Evolutionary conservation across 331 rosid genomes (phyloP).

Genomic region (Spiraea crenata): DNA sequence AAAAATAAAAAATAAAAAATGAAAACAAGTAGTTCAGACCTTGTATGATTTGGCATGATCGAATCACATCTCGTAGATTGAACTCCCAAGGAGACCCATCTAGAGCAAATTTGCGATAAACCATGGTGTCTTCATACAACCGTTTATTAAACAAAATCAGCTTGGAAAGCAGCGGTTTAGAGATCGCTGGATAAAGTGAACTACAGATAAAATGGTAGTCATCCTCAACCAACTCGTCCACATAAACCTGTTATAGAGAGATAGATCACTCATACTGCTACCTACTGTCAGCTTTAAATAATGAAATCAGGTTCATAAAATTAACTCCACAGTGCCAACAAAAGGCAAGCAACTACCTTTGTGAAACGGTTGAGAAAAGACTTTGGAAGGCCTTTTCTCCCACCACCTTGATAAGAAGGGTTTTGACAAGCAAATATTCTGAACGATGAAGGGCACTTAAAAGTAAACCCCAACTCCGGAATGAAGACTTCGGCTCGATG

Average conservation of each 20-base stretch:
- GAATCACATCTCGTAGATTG: slow-evolving; percentile 88
- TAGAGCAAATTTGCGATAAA: slow-evolving; percentile 68
- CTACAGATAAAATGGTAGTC: slow-evolving; percentile 78
- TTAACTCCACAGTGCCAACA: not conserved
- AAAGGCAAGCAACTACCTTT: slow-evolving; percentile 49
- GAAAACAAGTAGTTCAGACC: slow-evolving; percentile 37
- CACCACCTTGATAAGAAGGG: slow-evolving; percentile 93
- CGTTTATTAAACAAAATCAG: slow-evolving; percentile 68
- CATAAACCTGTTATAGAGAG: slow-evolving; percentile 62
- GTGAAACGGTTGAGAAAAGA: slow-evolving; percentile 92
- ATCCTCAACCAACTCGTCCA: slow-evolving; percentile 77
- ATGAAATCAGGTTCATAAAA: not conserved
- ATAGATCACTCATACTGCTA: not conserved
- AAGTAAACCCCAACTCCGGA: slow-evolving; percentile 81
- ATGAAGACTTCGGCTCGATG: slow-evolving; percentile 98
- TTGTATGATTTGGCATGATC: slow-evolving; percentile 80
- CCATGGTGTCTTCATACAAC: slow-evolving; percentile 73
- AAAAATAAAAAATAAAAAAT: not conserved
- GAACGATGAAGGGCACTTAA: slow-evolving; percentile 79
- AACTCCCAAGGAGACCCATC: slow-evolving; percentile 99
- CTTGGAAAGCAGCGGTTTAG: slow-evolving; percentile 51
- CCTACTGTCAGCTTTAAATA: not conserved
- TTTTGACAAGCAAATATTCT: slow-evolving; percentile 97
- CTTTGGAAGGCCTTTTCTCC: slow-evolving; percentile 93
- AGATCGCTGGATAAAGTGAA: slow-evolving; percentile 62